Evolutionary conservation across 2,329 filamentous ascomycete genomes (phyloP).

Genomic region (Aspergillus persii): DNA sequence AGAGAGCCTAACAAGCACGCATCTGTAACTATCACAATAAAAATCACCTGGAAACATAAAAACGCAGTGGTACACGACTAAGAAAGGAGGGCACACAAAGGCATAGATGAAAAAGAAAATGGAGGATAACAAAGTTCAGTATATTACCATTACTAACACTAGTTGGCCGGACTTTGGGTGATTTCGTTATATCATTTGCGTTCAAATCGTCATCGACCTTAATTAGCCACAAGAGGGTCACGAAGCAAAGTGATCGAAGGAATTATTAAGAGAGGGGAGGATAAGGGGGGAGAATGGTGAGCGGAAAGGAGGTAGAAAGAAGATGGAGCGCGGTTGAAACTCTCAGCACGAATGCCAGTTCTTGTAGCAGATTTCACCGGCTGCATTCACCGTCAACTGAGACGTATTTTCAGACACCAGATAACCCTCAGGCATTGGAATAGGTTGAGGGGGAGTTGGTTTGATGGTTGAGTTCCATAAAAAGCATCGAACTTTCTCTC

Average conservation of each 20-base stretch:
- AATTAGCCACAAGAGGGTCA: slow-evolving; percentile 7
- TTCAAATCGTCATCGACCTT: slow-evolving; percentile 29
- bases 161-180: slow-evolving; percentile 24
- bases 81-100: not conserved
- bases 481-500: slow-evolving; percentile 49
- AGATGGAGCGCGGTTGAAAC: not conserved
- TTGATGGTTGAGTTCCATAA: slow-evolving; percentile 41
- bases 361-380: not conserved
- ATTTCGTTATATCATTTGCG: slow-evolving; percentile 28
- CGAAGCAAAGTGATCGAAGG: not conserved
- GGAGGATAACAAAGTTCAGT: slow-evolving; percentile 1
- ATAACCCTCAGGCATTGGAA: slow-evolving; percentile 9
- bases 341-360: not conserved
- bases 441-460: slow-evolving; percentile 1
- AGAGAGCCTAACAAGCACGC: not conserved
- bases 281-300: not conserved
- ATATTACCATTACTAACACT: slow-evolving; percentile 38
- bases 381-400: not conserved
- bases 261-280: not conserved
- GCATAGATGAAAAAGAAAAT: slow-evolving; percentile 8
- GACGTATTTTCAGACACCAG: not conserved
- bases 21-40: not conserved
- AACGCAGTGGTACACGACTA: not conserved
- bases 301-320: not conserved
- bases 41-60: not conserved